A percentile compares a stretch with the other conserved stretches of the same genome.
These are phyloP conservation scores for Biancaea sappan DNA, from an alignment of 306 rosid species.

Conservation along the genomic window DNA sequence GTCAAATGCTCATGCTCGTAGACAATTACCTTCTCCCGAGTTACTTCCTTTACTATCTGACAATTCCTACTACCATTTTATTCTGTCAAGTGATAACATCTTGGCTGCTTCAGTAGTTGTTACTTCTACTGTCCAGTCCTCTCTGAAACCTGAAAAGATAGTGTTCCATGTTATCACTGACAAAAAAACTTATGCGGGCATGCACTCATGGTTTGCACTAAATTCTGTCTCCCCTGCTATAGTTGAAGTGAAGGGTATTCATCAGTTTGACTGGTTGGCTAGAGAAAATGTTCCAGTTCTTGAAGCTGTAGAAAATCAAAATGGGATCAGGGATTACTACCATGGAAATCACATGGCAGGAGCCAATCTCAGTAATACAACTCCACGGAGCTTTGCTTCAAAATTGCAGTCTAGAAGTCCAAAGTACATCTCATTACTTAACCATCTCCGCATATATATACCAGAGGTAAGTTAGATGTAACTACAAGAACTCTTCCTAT, in stretches of 20 bases:
- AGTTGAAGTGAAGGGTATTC: constrained; percentile 92
- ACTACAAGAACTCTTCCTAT: constrained; percentile 8
- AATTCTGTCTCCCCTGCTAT: constrained; percentile 87
- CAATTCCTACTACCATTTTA: constrained; percentile 88
- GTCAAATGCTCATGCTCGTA: constrained; percentile 97
- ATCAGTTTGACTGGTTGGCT: constrained; percentile 98
- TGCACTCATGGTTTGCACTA: constrained; percentile 99
- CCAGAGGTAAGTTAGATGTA: constrained; percentile 73
- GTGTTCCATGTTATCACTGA: constrained; percentile 98
- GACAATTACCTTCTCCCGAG: constrained; percentile 95
- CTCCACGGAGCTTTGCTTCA: constrained; percentile 75
- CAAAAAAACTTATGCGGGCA: constrained; percentile 94
- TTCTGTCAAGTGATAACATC: constrained; percentile 91
- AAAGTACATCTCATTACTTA: constrained; percentile 93
- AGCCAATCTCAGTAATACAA: constrained; percentile 73
- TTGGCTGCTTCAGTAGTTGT: constrained; percentile 99
- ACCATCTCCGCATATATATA: constrained; percentile 91
- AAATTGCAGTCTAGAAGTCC: constrained; percentile 95
- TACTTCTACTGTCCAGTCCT: constrained; percentile 82
- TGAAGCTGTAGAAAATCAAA: constrained; percentile 94
- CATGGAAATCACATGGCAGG: constrained; percentile 84
- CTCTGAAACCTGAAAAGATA: constrained; percentile 76
- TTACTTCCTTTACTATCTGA: constrained; percentile 85
- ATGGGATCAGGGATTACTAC: constrained; percentile 86
- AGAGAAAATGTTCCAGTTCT: constrained; percentile 98